These are phyloP conservation scores for Aureobasidium sp. DNA, from an alignment of 2,329 filamentous ascomycete species.

Conservation along the genomic window DNA sequence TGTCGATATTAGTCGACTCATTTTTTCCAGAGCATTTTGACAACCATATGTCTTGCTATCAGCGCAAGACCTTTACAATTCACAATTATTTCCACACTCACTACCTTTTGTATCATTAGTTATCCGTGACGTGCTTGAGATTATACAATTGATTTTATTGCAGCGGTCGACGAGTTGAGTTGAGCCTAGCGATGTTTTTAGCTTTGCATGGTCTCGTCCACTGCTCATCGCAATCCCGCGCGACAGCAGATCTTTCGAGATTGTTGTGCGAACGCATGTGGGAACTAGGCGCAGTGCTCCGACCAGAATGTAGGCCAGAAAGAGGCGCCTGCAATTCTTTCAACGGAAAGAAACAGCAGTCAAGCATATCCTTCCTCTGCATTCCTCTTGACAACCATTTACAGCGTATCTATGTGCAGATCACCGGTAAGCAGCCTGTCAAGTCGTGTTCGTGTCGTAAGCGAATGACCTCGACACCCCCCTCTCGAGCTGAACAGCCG, in stretches of 20 bases:
- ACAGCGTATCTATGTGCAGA: neutral
- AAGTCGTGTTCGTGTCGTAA: no score
- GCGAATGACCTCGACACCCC: neutral
- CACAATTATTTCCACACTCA: neutral
- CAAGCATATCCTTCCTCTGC: neutral
- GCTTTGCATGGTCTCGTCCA: neutral
- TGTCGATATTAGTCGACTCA: conserved; percentile 7
- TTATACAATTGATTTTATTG: neutral
- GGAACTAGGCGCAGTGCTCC: no score
- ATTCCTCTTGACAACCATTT: neutral
- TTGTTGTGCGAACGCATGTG: neutral
- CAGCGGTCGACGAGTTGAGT: neutral
- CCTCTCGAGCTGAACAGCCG: neutral
- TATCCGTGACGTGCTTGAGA: neutral
- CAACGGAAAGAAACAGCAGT: neutral
- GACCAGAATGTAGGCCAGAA: neutral
- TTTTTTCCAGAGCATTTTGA: neutral
- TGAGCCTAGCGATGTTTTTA: neutral
- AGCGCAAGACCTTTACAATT: neutral
- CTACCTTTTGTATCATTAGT: neutral
- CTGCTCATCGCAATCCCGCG: neutral
- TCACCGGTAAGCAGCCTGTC: neutral
- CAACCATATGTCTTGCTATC: neutral
- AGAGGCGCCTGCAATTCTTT: neutral
- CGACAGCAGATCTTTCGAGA: neutral